Conservation (phyloP, 176 grass and related monocot species). For the Cymbopogon citratus region DNA sequence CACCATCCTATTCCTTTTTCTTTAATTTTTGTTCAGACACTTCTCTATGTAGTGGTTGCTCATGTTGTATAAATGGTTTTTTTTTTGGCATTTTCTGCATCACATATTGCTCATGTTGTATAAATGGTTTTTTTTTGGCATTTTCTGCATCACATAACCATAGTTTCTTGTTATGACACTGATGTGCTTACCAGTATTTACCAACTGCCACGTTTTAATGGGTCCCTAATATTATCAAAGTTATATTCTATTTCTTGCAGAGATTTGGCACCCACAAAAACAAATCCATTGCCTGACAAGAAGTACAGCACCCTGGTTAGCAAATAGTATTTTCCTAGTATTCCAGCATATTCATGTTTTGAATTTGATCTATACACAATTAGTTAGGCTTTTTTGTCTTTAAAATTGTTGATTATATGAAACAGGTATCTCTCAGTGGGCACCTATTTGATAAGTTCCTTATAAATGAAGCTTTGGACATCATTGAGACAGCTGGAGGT, state of each 20-base stretch:
- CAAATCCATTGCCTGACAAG: slow-evolving; percentile 57
- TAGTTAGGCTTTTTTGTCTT: background rate
- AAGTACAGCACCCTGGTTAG: slow-evolving; percentile 79
- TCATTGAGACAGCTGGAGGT: slow-evolving; percentile 81
- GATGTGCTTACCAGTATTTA: background rate
- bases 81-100: no score
- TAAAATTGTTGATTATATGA: slow-evolving; percentile 17
- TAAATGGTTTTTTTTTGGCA: no score
- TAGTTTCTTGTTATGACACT: background rate
- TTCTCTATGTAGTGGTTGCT: background rate
- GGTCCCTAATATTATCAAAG: background rate
- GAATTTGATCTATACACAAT: background rate
- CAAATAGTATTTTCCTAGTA: slow-evolving; percentile 14
- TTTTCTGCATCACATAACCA: background rate
- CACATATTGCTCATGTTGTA: no score
- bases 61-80: background rate
- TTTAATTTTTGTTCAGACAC: background rate
- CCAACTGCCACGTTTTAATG: background rate
- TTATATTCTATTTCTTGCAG: slow-evolving; percentile 47
- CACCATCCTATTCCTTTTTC: background rate
- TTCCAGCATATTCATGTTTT: slow-evolving; percentile 1
- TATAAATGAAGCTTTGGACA: slow-evolving; percentile 91
- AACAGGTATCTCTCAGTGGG: slow-evolving; percentile 87
- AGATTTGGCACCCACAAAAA: slow-evolving; percentile 46
- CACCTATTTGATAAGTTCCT: slow-evolving; percentile 97